A percentile compares a stretch with the other conserved stretches of the same genome.
Evolutionary conservation across 1,139 yeast genomes (phyloP).

Genomic region (Entelexis paramagnoliae): DNA sequence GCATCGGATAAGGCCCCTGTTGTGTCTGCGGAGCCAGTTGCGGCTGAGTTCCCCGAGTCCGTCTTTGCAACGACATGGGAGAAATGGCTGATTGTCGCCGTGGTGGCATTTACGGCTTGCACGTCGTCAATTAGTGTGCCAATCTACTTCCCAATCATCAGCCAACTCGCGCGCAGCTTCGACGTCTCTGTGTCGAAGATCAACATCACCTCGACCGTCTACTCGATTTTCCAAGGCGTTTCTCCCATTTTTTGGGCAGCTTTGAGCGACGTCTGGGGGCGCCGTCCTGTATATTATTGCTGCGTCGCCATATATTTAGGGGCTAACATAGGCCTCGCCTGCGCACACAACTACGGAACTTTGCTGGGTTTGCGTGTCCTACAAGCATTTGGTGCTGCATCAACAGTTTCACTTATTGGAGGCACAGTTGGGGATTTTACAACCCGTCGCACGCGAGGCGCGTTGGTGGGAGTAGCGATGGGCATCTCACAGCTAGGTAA

Average conservation of each 20-base stretch:
- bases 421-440: conserved; percentile 65
- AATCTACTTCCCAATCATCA: conserved; percentile 63
- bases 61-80: conserved; percentile 16
- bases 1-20: not conserved
- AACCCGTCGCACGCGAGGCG: conserved; percentile 52
- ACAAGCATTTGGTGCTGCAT: conserved; percentile 63
- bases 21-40: not conserved
- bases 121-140: conserved; percentile 62
- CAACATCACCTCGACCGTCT: conserved; percentile 61
- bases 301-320: conserved; percentile 48
- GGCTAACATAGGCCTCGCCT: conserved; percentile 52
- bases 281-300: conserved; percentile 51
- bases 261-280: conserved; percentile 57
- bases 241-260: conserved; percentile 56
- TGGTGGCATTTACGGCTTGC: conserved; percentile 41
- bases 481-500: conserved; percentile 64
- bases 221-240: conserved; percentile 59
- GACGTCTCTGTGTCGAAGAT: conserved; percentile 44
- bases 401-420: conserved; percentile 54
- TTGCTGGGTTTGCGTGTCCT: conserved; percentile 50
- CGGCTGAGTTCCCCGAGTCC: conserved; percentile 16
- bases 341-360: conserved; percentile 43
- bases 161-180: conserved; percentile 44
- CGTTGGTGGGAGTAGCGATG: conserved; percentile 47
- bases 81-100: conserved; percentile 17